These are phyloP conservation scores for Fraxinus baroniana DNA, from an alignment of 305 asterid genomes.

Conservation along the genomic window DNA sequence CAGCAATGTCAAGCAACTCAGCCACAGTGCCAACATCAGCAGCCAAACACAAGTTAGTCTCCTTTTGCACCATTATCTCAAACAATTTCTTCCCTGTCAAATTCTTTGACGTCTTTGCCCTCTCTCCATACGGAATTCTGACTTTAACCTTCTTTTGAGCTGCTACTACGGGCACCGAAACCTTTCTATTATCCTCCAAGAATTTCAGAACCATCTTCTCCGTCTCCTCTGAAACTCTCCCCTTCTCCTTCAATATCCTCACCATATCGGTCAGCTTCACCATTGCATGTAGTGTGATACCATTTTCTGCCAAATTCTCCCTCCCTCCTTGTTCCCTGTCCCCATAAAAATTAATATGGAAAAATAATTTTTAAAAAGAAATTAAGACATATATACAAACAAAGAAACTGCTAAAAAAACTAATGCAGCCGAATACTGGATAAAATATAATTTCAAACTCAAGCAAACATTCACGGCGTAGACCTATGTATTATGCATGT, in stretches of 20 bases:
- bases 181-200: conserved; percentile 76
- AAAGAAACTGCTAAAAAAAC: neutral
- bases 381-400: neutral
- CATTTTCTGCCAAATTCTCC: conserved; percentile 87
- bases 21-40: conserved; percentile 93
- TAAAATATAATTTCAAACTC: neutral
- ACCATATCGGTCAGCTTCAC: conserved; percentile 91
- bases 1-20: conserved; percentile 84
- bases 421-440: neutral
- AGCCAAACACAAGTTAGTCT: conserved; percentile 89
- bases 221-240: conserved; percentile 80
- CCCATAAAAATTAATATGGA: neutral
- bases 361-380: neutral
- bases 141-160: conserved; percentile 37
- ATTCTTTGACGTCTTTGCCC: conserved; percentile 76
- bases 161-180: conserved; percentile 47
- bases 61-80: conserved; percentile 81
- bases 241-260: conserved; percentile 80
- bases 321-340: conserved; percentile 96
- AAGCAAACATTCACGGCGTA: neutral
- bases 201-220: conserved; percentile 77
- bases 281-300: conserved; percentile 81
- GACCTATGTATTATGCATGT: neutral
- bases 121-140: conserved; percentile 70
- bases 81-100: conserved; percentile 83